phyloP scores from a whole-genome alignment of 169 alveolate species.

The Babesia sp. region DNA sequence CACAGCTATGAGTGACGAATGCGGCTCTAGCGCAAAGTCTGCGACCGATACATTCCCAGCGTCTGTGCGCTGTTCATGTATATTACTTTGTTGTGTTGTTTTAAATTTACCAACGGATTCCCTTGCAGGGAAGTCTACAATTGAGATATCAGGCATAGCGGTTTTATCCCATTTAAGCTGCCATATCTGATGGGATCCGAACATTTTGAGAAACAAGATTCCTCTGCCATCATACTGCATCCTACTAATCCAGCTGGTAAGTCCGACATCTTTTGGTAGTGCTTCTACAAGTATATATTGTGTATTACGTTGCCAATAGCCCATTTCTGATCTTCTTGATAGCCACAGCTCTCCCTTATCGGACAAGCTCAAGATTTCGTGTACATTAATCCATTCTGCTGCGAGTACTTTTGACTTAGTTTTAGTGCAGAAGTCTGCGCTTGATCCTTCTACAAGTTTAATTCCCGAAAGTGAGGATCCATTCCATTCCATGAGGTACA shows the following conservation, averaged over 20 bases:
- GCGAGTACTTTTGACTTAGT: conserved; percentile 12
- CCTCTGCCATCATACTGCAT: conserved; percentile 40
- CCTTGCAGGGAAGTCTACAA: conserved; percentile 22
- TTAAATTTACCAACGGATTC: not conserved
- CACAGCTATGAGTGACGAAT: conserved; percentile 19
- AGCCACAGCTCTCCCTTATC: conserved; percentile 49
- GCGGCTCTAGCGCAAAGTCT: conserved; percentile 36
- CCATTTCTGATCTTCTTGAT: conserved; percentile 33
- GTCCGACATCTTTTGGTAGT: conserved; percentile 7
- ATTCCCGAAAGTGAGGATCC: conserved; percentile 21
- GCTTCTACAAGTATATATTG: conserved; percentile 22
- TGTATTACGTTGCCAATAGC: conserved; percentile 36
- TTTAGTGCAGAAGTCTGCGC: conserved; percentile 24
- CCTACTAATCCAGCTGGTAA: conserved; percentile 44
- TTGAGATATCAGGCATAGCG: conserved; percentile 17
- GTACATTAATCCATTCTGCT: conserved; percentile 39
- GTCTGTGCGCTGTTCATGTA: not conserved
- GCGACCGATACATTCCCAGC: conserved; percentile 8
- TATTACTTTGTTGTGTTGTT: not conserved
- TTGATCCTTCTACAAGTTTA: conserved; percentile 19
- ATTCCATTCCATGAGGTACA: conserved; percentile 35
- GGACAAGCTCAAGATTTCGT: conserved; percentile 32
- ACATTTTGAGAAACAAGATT: conserved; percentile 19
- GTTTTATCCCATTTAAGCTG: conserved; percentile 33
- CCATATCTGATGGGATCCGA: conserved; percentile 11